These are phyloP conservation scores for Arthromyces matolae DNA, from an alignment of 768 basidiomycete genomes.

Conservation along the genomic window DNA sequence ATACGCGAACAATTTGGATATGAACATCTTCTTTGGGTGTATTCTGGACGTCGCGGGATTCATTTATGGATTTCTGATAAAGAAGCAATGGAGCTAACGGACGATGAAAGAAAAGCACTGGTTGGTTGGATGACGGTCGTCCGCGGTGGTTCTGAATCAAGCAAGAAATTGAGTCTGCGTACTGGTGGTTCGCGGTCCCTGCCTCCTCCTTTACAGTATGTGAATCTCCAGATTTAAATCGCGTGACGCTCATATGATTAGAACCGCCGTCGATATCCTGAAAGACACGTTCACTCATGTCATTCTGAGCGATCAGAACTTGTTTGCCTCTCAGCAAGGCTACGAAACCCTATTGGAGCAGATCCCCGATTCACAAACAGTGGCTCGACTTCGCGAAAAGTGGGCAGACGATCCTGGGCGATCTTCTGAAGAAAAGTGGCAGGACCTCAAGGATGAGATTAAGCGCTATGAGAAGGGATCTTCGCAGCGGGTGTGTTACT, in stretches of 20 bases:
- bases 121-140: slow-evolving; percentile 87
- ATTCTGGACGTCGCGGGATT: slow-evolving; percentile 97
- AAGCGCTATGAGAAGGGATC: slow-evolving; percentile 29
- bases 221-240: slow-evolving; percentile 20
- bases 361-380: slow-evolving; percentile 60
- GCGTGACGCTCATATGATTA: slow-evolving; percentile 22
- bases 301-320: slow-evolving; percentile 80
- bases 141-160: slow-evolving; percentile 74
- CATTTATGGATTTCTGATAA: slow-evolving; percentile 96
- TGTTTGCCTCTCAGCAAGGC: slow-evolving; percentile 66
- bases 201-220: slow-evolving; percentile 74
- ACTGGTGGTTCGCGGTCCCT: slow-evolving; percentile 39
- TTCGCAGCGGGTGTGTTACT: slow-evolving; percentile 29
- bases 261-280: slow-evolving; percentile 48
- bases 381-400: slow-evolving; percentile 43
- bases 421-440: slow-evolving; percentile 73
- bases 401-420: slow-evolving; percentile 55
- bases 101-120: slow-evolving; percentile 83
- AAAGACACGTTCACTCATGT: slow-evolving; percentile 57
- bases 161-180: slow-evolving; percentile 79
- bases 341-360: slow-evolving; percentile 73
- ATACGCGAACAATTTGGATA: slow-evolving; percentile 92
- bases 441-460: slow-evolving; percentile 47
- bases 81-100: slow-evolving; percentile 84
- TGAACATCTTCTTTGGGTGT: slow-evolving; percentile 90